Conservation (phyloP, 2,329 filamentous ascomycete genomes). For the Lasiodiplodia citricola region DNA sequence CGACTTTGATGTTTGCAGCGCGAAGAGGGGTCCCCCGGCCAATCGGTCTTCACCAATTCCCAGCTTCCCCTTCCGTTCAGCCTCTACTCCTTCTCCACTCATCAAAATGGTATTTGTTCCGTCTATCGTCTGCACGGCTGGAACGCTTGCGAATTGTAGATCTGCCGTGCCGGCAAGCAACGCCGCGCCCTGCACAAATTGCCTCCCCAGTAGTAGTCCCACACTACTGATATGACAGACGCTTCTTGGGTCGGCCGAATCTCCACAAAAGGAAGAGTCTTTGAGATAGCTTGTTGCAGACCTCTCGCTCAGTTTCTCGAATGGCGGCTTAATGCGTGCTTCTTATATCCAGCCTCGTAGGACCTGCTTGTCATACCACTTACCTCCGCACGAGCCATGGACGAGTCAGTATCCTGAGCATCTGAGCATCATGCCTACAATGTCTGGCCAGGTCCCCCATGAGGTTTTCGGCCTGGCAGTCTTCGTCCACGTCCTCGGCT, state of each 20-base stretch:
- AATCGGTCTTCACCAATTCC: not conserved
- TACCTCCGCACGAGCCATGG: not conserved
- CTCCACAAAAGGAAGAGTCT: constrained; percentile 2
- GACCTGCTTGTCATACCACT: not conserved
- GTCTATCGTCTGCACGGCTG: constrained; percentile 6
- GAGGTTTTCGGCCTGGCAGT: constrained; percentile 12
- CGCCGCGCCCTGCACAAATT: not conserved
- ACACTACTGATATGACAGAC: not conserved
- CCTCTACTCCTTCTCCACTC: not conserved
- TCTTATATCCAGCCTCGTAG: not conserved
- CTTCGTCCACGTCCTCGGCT: constrained; percentile 1
- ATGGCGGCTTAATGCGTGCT: not conserved
- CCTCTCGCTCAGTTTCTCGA: not conserved
- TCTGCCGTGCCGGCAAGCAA: constrained; percentile 6
- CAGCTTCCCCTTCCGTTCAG: constrained; percentile 14
- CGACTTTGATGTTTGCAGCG: not conserved
- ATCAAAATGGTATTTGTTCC: not conserved
- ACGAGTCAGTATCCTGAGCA: not conserved
- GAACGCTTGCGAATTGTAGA: not conserved
- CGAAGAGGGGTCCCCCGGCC: not conserved
- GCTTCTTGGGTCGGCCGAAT: not conserved
- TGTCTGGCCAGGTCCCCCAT: constrained; percentile 4
- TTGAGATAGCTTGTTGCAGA: not conserved
- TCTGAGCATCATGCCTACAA: not conserved
- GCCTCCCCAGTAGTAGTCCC: not conserved